These are phyloP conservation scores for Phaeophleospora eucalypticola DNA, from an alignment of 2,329 filamentous ascomycete genomes.

Conservation along the genomic window DNA sequence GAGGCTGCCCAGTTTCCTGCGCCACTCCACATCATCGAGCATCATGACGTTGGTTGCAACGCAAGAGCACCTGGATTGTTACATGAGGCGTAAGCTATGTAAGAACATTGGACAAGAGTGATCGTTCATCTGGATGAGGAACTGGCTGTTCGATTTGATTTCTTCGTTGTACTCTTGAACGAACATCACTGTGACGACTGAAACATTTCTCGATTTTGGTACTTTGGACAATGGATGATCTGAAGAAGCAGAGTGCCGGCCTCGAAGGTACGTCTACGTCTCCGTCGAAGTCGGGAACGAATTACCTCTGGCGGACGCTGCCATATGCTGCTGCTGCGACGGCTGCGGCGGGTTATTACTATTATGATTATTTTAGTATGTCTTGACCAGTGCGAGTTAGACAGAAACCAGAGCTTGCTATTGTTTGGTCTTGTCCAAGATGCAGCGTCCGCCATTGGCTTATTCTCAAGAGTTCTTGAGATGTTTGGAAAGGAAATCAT, in stretches of 20 bases:
- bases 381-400: conserved; percentile 1
- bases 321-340: conserved; percentile 5
- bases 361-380: conserved; percentile 7
- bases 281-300: not conserved
- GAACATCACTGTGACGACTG: too few species aligned
- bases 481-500: too few species aligned
- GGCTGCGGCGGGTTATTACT: conserved; percentile 9
- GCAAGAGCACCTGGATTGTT: too few species aligned
- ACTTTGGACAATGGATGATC: too few species aligned
- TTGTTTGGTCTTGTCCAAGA: not conserved
- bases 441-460: not conserved
- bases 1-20: not conserved
- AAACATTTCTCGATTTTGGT: not conserved
- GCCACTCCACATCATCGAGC: not conserved
- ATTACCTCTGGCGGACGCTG: conserved; percentile 5
- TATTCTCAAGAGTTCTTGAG: too few species aligned
- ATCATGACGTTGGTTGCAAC: not conserved
- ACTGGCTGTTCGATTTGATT: too few species aligned
- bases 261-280: conserved; percentile 35
- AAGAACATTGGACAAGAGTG: too few species aligned
- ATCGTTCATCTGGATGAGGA: too few species aligned
- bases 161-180: too few species aligned
- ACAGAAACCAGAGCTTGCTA: not conserved
- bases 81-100: not conserved
- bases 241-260: conserved; percentile 41